Base-by-base conservation (phyloP, 2,329 filamentous ascomycete species). In the Aotearoamyces nothofagi region DNA sequence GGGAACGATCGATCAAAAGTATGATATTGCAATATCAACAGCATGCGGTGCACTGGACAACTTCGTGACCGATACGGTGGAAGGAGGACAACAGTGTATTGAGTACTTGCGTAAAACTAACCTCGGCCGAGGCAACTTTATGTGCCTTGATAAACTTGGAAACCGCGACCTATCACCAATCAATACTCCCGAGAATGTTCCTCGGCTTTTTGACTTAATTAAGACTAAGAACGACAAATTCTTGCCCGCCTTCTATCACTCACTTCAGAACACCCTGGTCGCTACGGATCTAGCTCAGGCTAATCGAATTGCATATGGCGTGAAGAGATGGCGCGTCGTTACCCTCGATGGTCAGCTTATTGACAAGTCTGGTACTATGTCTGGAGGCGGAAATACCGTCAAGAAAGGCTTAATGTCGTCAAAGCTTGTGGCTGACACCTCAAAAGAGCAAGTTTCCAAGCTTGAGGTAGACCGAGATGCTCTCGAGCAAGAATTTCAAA, bases 311-410 rank as follows among this genome's bases (percentile, higher is more conserved):
- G 90, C 90, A 5, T 98, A 96, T 45, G 87, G 90, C 23, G 81
- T 81, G 25, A 81, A 75, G 58, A 65, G 90, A 52, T 98, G 90
- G 90, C 76, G 90, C 39, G 90, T 98, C 3, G 90, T 98, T 22
- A 98, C 90, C 0, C 68, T 98, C 2, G 83, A 86, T 35, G 90
- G 90, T 27, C 86, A 94, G 52, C 66, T 98, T 29, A 96, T 98
- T 41, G 90, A 98, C 57, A 92, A 92, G 51, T 94, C 87, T 1
- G 90, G 90, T 63, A 96, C 90, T 19, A 96, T 98, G 90, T 93
- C 82, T 33, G 90, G 90, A 61, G 90, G 90, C 63, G 90, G 90
- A 32, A 87, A 72, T 25, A 80, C 81, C 10, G 81, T 90, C 32
- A 86, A 87, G 43, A 83, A 77, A 47, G 92, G 92, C 1, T 73